Evolutionary conservation across 2,329 filamentous ascomycete genomes (phyloP).

Genomic region (Xylariaceae sp.): DNA sequence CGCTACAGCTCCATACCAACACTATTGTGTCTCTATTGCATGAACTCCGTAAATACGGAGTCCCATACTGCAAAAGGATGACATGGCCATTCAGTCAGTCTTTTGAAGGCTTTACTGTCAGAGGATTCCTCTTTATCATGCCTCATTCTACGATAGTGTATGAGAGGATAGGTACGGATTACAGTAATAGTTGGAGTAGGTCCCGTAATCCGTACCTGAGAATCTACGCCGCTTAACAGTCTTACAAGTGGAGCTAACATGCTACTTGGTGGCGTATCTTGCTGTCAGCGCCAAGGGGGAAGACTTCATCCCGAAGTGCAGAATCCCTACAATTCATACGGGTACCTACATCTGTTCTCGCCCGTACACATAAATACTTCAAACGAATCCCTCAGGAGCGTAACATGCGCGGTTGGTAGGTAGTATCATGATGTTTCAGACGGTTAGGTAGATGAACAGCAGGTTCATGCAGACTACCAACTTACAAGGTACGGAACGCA

Average conservation of each 20-base stretch:
- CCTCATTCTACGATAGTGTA: too few relatives aligned
- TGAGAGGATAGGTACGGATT: background rate
- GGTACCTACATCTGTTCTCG: background rate
- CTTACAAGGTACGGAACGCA: too few relatives aligned
- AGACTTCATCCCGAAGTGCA: background rate
- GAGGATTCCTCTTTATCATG: too few relatives aligned
- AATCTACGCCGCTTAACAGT: slow-evolving; percentile 3
- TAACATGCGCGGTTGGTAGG: background rate
- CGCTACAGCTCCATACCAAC: too few relatives aligned
- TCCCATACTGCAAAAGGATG: too few relatives aligned
- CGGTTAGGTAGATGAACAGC: too few relatives aligned
- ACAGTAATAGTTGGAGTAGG: background rate
- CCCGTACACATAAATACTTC: background rate
- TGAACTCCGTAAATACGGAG: too few relatives aligned
- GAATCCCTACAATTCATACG: background rate
- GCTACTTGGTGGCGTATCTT: slow-evolving; percentile 2
- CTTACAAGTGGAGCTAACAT: slow-evolving; percentile 10
- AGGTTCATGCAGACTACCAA: too few relatives aligned
- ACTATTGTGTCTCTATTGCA: too few relatives aligned
- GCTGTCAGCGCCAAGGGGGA: slow-evolving; percentile 13
- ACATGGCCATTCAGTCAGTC: too few relatives aligned
- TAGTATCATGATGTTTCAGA: background rate
- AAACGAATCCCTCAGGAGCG: background rate
- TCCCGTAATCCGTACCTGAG: too few relatives aligned
- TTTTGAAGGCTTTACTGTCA: too few relatives aligned